Conservation (phyloP, 2,329 filamentous ascomycete species). For the Setomelanomma holmii region DNA sequence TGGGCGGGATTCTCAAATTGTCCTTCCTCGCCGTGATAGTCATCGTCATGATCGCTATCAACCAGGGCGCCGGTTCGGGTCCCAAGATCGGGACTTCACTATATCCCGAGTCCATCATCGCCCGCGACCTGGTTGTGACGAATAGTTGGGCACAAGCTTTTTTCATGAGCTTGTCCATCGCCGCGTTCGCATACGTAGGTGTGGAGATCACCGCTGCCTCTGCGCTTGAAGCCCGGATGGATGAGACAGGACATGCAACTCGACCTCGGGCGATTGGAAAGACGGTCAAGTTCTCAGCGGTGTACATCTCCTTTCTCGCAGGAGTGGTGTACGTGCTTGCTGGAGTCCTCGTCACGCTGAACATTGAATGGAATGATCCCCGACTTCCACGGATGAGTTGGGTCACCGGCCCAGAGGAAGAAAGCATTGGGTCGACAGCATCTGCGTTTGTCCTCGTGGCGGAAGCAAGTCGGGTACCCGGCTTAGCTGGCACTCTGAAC, state of each 20-base stretch:
- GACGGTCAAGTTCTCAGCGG: constrained; percentile 13
- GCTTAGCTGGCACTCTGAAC: constrained; percentile 40
- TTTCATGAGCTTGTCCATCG: constrained; percentile 24
- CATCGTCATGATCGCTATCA: constrained; percentile 16
- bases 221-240: constrained; percentile 37
- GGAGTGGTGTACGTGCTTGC: constrained; percentile 9
- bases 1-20: constrained; percentile 7
- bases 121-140: constrained; percentile 5
- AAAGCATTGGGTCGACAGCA: constrained; percentile 2
- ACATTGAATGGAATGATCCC: constrained; percentile 10
- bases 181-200: constrained; percentile 45
- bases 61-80: constrained; percentile 6
- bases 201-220: constrained; percentile 44
- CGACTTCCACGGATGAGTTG: constrained; percentile 12
- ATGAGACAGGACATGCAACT: background rate
- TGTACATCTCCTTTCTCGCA: constrained; percentile 13
- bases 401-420: background rate
- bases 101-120: constrained; percentile 3
- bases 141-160: constrained; percentile 12
- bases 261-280: background rate
- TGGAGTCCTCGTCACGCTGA: constrained; percentile 11
- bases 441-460: constrained; percentile 40
- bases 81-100: constrained; percentile 4
- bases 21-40: constrained; percentile 11
- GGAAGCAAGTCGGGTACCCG: constrained; percentile 9